Percentiles rank a stretch among this genome's conserved stretches.
phyloP scores from a whole-genome alignment of 176 grass and related monocot species.

The Rhipidocladum racemiflorum region DNA sequence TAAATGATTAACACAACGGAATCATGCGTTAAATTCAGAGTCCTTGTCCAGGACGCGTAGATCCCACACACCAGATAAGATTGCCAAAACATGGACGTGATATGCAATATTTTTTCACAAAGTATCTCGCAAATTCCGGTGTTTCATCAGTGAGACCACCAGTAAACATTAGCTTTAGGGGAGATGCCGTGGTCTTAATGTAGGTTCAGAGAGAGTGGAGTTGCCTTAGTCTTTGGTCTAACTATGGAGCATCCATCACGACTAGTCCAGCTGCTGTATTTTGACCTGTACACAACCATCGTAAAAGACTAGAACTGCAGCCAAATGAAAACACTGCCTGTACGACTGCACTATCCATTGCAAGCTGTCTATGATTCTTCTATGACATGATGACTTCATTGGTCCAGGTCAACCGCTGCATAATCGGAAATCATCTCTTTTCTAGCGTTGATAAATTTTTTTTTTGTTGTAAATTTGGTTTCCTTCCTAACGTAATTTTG shows the following conservation, averaged over 20 bases:
- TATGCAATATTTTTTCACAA: neutral
- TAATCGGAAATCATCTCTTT: no score
- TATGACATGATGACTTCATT: neutral
- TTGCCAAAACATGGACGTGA: neutral
- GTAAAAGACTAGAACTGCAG: neutral
- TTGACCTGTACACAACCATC: neutral
- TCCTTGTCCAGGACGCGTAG: neutral
- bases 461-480: no score
- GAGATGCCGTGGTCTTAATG: neutral
- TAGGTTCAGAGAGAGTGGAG: slow-evolving; percentile 11
- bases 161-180: neutral
- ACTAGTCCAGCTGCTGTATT: neutral
- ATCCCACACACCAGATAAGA: slow-evolving; percentile 5
- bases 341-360: no score
- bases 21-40: neutral
- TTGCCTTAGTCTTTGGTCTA: neutral
- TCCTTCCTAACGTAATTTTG: no score
- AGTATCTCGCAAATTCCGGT: neutral
- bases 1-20: slow-evolving; percentile 1
- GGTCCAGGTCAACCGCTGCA: neutral
- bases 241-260: neutral
- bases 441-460: no score
- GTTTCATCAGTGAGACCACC: neutral
- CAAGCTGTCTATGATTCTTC: neutral
- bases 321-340: neutral